Evolutionary conservation across 371 early-diverging fungal genomes (phyloP).

Genomic region (Mucor indicus): DNA sequence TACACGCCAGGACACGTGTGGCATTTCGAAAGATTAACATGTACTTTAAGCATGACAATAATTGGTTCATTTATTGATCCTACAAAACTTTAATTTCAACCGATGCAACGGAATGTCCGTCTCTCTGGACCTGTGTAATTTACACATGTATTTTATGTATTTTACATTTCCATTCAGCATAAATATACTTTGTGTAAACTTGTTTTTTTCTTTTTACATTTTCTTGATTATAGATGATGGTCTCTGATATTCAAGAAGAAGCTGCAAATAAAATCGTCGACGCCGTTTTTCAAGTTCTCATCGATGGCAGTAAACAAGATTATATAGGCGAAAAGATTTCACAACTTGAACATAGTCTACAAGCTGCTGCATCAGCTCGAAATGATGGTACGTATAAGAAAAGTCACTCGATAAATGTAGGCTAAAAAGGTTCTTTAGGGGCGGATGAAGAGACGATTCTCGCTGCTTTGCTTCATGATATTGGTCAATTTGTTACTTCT

Average conservation of each 20-base stretch:
- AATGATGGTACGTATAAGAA: slow-evolving; percentile 21
- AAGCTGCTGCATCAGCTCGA: slow-evolving; percentile 44
- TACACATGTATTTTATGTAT: slow-evolving; percentile 4
- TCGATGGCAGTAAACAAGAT: slow-evolving; percentile 47
- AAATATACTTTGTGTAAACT: not conserved
- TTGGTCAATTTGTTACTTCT: slow-evolving; percentile 53
- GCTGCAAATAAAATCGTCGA: slow-evolving; percentile 22
- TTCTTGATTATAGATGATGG: too few species aligned
- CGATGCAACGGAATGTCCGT: too few species aligned
- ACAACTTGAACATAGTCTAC: slow-evolving; percentile 54
- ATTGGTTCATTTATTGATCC: not conserved
- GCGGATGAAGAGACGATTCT: slow-evolving; percentile 53
- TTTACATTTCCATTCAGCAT: slow-evolving; percentile 1
- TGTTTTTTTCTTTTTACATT: not conserved
- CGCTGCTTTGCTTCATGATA: slow-evolving; percentile 55
- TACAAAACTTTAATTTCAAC: too few species aligned
- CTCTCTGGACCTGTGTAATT: too few species aligned
- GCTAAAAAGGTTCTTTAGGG: too few species aligned
- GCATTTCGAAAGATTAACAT: too few species aligned
- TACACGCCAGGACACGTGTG: slow-evolving; percentile 7
- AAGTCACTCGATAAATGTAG: not conserved
- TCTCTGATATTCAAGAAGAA: slow-evolving; percentile 4
- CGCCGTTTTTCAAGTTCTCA: slow-evolving; percentile 39
- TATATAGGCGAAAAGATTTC: slow-evolving; percentile 56
- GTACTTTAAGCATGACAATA: not conserved